Evolutionary conservation across 2,329 filamentous ascomycete genomes (phyloP).

Genomic region (Colletotrichum orbiculare): DNA sequence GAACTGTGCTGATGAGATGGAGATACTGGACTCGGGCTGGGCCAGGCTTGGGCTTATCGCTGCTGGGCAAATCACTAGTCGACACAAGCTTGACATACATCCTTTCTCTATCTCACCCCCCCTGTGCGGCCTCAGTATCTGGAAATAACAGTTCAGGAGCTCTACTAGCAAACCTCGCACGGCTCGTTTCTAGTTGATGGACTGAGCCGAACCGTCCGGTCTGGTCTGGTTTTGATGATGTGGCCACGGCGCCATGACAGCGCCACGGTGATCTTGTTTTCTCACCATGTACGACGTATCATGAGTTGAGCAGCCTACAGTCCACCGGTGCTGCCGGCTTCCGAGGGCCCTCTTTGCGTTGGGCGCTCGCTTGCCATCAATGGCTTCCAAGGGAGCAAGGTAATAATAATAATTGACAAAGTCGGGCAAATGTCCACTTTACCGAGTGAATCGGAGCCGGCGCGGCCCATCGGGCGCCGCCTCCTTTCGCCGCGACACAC

Average conservation of each 20-base stretch:
- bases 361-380: not conserved
- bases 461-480: slow-evolving; percentile 1
- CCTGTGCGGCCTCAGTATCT: not conserved
- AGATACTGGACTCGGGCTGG: too few relatives aligned
- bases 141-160: not conserved
- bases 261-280: slow-evolving; percentile 16
- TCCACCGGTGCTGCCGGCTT: slow-evolving; percentile 17
- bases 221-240: slow-evolving; percentile 14
- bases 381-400: not conserved
- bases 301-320: not conserved
- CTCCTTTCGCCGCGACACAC: not conserved
- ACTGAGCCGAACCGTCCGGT: slow-evolving; percentile 20
- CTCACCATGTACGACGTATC: not conserved
- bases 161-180: slow-evolving; percentile 21
- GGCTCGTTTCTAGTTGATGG: not conserved
- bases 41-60: not conserved
- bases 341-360: not conserved
- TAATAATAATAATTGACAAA: not conserved
- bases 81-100: slow-evolving; percentile 16
- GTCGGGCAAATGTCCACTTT: slow-evolving; percentile 17
- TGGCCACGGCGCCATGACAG: slow-evolving; percentile 23
- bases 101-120: too few relatives aligned
- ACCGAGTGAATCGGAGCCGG: slow-evolving; percentile 15
- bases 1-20: not conserved
- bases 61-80: not conserved